Evolutionary conservation across 2,329 filamentous ascomycete species (phyloP).

Genomic region (Aspergillus oerlinghausenensis): DNA sequence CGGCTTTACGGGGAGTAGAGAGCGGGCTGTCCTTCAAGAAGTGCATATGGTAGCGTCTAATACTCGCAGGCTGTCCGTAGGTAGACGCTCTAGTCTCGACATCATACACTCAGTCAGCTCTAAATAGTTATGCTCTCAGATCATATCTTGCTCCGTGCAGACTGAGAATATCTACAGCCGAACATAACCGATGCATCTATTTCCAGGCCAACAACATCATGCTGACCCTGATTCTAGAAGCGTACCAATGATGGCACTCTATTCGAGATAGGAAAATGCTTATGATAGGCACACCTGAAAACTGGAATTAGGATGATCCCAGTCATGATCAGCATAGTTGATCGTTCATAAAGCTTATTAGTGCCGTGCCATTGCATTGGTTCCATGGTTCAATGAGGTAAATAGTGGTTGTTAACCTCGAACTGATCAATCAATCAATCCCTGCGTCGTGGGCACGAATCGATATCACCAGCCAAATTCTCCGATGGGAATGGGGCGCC

Average conservation of each 20-base stretch:
- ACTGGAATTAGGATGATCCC: slow-evolving; percentile 7
- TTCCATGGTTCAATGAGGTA: not conserved
- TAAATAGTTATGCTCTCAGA: not conserved
- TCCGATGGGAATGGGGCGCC: not conserved
- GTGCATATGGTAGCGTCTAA: not conserved
- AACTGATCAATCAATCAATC: slow-evolving; percentile 15
- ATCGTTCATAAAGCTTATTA: slow-evolving; percentile 14
- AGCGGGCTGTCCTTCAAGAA: too few species aligned
- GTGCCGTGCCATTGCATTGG: slow-evolving; percentile 9
- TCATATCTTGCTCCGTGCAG: not conserved
- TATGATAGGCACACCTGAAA: not conserved
- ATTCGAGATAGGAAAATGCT: not conserved
- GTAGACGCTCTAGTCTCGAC: not conserved
- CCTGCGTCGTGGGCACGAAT: not conserved
- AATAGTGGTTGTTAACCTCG: not conserved
- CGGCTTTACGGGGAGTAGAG: not conserved
- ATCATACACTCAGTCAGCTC: too few species aligned
- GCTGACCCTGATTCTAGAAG: not conserved
- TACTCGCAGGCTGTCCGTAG: not conserved
- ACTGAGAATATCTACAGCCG: not conserved
- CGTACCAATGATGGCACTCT: not conserved
- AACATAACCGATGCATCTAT: not conserved
- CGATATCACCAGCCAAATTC: not conserved
- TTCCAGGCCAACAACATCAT: too few species aligned
- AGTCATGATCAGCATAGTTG: slow-evolving; percentile 6